Evolutionary conservation across 139 green algal species (phyloP).

Genomic region (Coelastrella sp.): DNA sequence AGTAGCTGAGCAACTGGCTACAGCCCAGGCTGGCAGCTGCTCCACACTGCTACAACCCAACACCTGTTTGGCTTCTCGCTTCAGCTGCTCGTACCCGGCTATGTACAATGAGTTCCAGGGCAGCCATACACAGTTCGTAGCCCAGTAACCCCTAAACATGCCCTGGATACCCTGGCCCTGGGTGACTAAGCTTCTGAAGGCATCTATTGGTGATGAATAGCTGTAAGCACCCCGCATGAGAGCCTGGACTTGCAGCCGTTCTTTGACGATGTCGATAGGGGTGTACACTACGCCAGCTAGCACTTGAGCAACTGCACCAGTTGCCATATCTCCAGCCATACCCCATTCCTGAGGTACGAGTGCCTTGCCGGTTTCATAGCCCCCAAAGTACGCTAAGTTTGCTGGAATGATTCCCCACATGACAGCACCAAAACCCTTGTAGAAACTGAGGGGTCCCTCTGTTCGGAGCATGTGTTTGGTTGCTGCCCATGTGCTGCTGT

Average conservation of each 20-base stretch:
- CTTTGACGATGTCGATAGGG: conserved; percentile 93
- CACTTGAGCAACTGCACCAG: conserved; percentile 78
- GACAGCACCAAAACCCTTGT: conserved; percentile 80
- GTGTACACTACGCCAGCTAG: conserved; percentile 88
- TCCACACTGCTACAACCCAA: background rate
- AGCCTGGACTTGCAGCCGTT: conserved; percentile 71
- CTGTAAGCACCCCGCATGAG: conserved; percentile 54
- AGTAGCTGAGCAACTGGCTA: conserved; percentile 59
- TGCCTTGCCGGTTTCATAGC: conserved; percentile 42
- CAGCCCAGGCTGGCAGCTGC: conserved; percentile 49
- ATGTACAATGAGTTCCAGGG: conserved; percentile 90
- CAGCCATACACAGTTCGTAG: conserved; percentile 86
- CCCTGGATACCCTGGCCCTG: background rate
- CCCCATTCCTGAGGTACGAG: conserved; percentile 51
- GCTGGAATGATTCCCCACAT: conserved; percentile 74
- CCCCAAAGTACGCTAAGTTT: conserved; percentile 85
- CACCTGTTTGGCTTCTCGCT: conserved; percentile 47
- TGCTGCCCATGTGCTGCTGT: background rate
- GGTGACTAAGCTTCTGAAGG: background rate
- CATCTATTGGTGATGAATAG: conserved; percentile 14
- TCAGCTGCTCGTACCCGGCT: conserved; percentile 74
- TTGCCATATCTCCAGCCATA: conserved; percentile 71
- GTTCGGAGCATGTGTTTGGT: conserved; percentile 25
- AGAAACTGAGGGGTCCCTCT: conserved; percentile 62
- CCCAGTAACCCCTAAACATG: conserved; percentile 67